Percentiles rank a stretch among this genome's conserved stretches.
Evolutionary conservation across 2,329 filamentous ascomycete genomes (phyloP).

Genomic region (Colletotrichum eleusines): DNA sequence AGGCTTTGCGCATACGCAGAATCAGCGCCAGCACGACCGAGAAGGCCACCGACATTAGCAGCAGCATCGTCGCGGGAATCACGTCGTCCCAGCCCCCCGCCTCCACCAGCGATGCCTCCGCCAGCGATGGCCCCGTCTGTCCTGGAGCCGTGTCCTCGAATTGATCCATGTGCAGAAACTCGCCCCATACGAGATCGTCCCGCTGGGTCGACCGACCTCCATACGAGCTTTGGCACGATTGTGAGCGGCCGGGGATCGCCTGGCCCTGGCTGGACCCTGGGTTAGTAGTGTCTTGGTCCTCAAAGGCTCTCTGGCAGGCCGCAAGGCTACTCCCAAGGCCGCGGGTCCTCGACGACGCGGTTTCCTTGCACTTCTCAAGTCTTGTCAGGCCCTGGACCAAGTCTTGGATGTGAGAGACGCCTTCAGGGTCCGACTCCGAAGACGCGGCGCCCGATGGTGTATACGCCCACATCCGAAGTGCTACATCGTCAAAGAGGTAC

Average conservation of each 20-base stretch:
- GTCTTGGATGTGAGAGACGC: conserved; percentile 43
- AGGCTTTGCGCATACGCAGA: conserved; percentile 20
- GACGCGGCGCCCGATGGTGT: not conserved
- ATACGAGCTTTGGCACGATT: not conserved
- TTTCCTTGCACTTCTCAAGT: conserved; percentile 18
- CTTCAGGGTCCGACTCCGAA: conserved; percentile 13
- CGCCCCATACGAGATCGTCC: conserved; percentile 26
- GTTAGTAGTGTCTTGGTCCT: conserved; percentile 19
- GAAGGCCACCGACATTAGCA: conserved; percentile 41
- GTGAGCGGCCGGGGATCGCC: conserved; percentile 22
- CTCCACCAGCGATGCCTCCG: not conserved
- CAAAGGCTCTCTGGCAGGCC: conserved; percentile 32
- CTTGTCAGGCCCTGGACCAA: conserved; percentile 45
- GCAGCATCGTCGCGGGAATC: conserved; percentile 39
- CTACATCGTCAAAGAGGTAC: conserved; percentile 45
- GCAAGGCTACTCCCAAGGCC: conserved; percentile 30
- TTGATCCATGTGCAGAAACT: conserved; percentile 36
- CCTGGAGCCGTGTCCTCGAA: conserved; percentile 18
- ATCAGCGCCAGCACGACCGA: conserved; percentile 36
- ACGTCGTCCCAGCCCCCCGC: conserved; percentile 34
- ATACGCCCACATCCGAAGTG: conserved; percentile 44
- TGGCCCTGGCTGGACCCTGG: conserved; percentile 3
- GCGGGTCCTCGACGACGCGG: not conserved
- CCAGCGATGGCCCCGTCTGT: not conserved
- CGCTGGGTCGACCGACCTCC: not conserved